Evolutionary conservation across 2,329 filamentous ascomycete genomes (phyloP).

Genomic region (Teratosphaeria epicoccoides): DNA sequence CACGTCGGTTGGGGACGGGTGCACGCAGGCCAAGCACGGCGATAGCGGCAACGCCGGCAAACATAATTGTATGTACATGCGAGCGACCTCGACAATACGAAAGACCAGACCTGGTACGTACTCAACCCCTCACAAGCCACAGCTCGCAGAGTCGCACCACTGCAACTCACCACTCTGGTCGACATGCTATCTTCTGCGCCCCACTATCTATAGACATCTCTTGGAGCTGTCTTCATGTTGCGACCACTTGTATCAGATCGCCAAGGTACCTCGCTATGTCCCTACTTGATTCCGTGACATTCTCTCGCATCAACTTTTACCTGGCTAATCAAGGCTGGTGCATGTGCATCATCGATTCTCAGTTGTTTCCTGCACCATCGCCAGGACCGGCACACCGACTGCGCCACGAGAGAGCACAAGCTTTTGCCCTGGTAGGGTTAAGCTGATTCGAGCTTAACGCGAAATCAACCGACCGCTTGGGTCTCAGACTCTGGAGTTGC

Average conservation of each 20-base stretch:
- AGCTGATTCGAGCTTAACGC: background rate
- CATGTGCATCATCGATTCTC: conserved; percentile 2
- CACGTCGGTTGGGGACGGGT: conserved; percentile 11
- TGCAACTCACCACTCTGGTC: background rate
- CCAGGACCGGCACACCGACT: background rate
- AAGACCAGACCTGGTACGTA: background rate
- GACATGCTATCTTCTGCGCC: background rate
- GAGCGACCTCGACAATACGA: background rate
- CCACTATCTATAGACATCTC: background rate
- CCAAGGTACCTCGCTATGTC: no score
- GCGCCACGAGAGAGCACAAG: background rate
- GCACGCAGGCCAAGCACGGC: conserved; percentile 8
- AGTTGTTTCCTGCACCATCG: background rate
- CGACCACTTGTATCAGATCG: background rate
- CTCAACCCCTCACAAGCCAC: conserved; percentile 1
- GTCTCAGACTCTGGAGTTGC: background rate
- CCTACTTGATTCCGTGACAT: no score
- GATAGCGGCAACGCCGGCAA: conserved; percentile 13
- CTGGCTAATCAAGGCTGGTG: background rate
- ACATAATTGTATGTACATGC: conserved; percentile 1
- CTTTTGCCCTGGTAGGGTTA: background rate
- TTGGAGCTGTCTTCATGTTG: background rate
- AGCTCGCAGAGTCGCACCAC: background rate
- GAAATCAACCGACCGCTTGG: background rate
- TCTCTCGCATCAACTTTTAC: background rate